Evolutionary conservation across 441 rosid genomes (phyloP), one percentile per base, ranked within the genome.

Genomic region (Populus hybrid): DNA sequence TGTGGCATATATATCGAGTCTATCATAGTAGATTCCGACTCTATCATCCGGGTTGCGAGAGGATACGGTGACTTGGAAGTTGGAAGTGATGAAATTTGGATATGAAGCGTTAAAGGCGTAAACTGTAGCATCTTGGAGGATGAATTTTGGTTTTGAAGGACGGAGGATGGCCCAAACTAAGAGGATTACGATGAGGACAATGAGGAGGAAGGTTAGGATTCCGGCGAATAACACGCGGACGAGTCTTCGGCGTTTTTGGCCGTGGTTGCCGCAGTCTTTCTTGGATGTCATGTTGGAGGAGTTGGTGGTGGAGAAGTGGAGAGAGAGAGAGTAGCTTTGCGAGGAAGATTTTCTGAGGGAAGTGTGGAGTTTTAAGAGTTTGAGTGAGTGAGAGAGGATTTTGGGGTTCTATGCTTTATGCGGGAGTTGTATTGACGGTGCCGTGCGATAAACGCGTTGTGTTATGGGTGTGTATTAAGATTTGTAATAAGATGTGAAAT

Each of bases 81-180:
- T 90, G 82, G 94, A 88, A 24, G 98, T 89, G 82, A 96, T 89
- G 79, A 81, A 70, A 76, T 91, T 93, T 4, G 97, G 96, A 31
- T 59, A 42, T 1, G 98, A 78, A 82, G 87, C 72, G 88, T 94
- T 93, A 92, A 94, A 96, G 86, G 83, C 87, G 83, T 74, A 88
- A 76, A 94, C 91, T 77, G 98, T 96, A 85, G 88, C 93, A 89
- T 96, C 99, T 83, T 93, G 98, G 85, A 95, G 92, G 83, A 89
- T 0, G 90, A 95, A 94, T 8, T 73, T 74, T 9, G 99, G 99
- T 31, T 95, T 95, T 8, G 77, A 74, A 0, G 99, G 99, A 21
- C 85, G 90, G 73, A 94, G 93, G 73, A 94, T 80, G 59, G 89
- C 95, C 94, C 94, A 95, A 12, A 90, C 82, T 20, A 94, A 64